Conservation (phyloP, 306 rosid species). For the Arachis stenosperma region DNA sequence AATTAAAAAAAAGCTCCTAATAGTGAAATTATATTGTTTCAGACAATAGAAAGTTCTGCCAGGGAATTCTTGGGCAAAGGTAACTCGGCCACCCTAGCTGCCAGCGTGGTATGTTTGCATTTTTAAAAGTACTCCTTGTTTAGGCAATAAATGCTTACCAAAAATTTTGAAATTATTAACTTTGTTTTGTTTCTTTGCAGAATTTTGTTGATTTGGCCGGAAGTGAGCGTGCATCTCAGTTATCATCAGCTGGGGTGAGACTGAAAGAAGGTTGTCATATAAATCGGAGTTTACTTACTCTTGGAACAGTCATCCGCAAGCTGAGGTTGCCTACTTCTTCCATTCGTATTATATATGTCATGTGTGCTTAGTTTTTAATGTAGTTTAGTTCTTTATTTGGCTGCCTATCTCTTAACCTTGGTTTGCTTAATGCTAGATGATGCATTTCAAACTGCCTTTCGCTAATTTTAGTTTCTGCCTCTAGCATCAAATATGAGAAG, state of each 20-base stretch:
- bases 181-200: constrained; percentile 59
- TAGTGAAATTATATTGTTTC: constrained; percentile 45
- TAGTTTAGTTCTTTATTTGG: constrained; percentile 5
- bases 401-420: background rate
- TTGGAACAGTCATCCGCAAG: constrained; percentile 93
- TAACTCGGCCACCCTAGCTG: constrained; percentile 85
- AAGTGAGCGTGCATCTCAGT: constrained; percentile 98
- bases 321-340: constrained; percentile 70
- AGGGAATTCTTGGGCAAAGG: constrained; percentile 93
- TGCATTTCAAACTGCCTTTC: constrained; percentile 7
- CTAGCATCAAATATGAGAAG: constrained; percentile 20
- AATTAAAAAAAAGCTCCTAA: constrained; percentile 18
- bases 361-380: constrained; percentile 4
- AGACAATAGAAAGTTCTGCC: constrained; percentile 98
- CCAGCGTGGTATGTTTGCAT: constrained; percentile 78
- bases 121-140: constrained; percentile 27
- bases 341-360: constrained; percentile 35
- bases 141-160: constrained; percentile 5
- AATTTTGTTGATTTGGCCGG: constrained; percentile 98
- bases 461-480: constrained; percentile 21
- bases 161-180: constrained; percentile 5
- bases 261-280: constrained; percentile 98
- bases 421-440: background rate
- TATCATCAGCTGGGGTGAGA: constrained; percentile 88
- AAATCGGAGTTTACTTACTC: constrained; percentile 96